Percentiles rank a stretch among this genome's conserved stretches.
Evolutionary conservation across 495 filamentous ascomycete species (phyloP).

Genomic region (Viridothelium virens): DNA sequence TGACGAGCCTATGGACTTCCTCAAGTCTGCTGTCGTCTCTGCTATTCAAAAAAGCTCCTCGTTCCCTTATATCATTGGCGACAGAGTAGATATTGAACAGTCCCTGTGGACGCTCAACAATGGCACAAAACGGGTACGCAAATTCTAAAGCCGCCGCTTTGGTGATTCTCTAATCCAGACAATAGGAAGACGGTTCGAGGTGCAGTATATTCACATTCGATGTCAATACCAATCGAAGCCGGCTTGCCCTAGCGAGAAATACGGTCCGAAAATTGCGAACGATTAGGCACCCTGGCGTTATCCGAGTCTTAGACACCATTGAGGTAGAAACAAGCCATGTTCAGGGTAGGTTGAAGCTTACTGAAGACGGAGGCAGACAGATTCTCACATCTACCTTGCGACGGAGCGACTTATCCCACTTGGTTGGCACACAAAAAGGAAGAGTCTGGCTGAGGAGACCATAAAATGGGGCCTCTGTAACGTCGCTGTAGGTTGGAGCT

Average conservation of each 20-base stretch:
- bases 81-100: slow-evolving; percentile 77
- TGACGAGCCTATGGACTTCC: slow-evolving; percentile 70
- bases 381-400: slow-evolving; percentile 87
- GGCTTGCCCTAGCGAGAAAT: slow-evolving; percentile 81
- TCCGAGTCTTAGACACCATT: slow-evolving; percentile 86
- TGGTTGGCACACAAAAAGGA: slow-evolving; percentile 75
- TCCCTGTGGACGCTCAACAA: slow-evolving; percentile 91
- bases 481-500: slow-evolving; percentile 56
- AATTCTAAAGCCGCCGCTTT: background rate
- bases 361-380: slow-evolving; percentile 53
- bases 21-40: slow-evolving; percentile 93
- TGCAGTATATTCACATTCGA: slow-evolving; percentile 98
- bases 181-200: slow-evolving; percentile 79
- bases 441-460: slow-evolving; percentile 76
- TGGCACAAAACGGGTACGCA: slow-evolving; percentile 71
- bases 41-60: slow-evolving; percentile 91
- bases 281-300: slow-evolving; percentile 84
- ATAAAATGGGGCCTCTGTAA: slow-evolving; percentile 90
- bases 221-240: slow-evolving; percentile 64
- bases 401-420: slow-evolving; percentile 83
- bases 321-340: slow-evolving; percentile 49
- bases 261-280: slow-evolving; percentile 86
- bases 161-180: slow-evolving; percentile 19
- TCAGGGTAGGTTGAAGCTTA: slow-evolving; percentile 7
- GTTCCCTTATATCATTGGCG: slow-evolving; percentile 85